Conservation (phyloP, 495 filamentous ascomycete genomes). For the Glonium stellatum region DNA sequence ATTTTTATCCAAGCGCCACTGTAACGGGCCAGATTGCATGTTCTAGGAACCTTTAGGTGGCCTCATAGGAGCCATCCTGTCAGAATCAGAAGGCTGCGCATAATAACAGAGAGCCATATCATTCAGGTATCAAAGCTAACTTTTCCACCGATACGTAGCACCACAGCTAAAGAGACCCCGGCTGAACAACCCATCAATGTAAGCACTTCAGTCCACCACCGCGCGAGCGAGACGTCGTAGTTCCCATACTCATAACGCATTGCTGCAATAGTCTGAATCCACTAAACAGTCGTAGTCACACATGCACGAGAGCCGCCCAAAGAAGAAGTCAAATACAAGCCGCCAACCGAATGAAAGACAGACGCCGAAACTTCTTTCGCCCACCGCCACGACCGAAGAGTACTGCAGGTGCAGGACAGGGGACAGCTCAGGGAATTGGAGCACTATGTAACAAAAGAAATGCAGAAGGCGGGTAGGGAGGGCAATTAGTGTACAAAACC, state of each 20-base stretch:
- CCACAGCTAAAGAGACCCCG: background rate
- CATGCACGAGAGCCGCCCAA: background rate
- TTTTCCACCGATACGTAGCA: background rate
- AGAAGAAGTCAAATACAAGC: background rate
- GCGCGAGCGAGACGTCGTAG: background rate
- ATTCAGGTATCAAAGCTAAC: slow-evolving; percentile 4
- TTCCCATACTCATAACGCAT: background rate
- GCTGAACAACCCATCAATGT: background rate
- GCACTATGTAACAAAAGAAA: background rate
- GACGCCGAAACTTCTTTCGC: background rate
- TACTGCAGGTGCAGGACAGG: too few relatives aligned
- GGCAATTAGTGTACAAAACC: background rate
- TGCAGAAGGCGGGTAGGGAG: background rate
- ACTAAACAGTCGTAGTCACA: too few relatives aligned
- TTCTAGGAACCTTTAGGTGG: too few relatives aligned
- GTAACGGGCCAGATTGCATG: too few relatives aligned
- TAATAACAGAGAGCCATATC: background rate
- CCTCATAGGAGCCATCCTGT: too few relatives aligned
- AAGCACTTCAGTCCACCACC: background rate
- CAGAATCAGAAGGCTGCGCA: too few relatives aligned
- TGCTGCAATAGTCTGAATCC: slow-evolving; percentile 5
- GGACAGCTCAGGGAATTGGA: background rate
- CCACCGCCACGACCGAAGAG: background rate
- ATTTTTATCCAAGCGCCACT: too few relatives aligned
- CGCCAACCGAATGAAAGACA: background rate